Evolutionary conservation across 257 asterid genomes (phyloP), one percentile per base, ranked within the genome.

Genomic region (Petunia secreta): DNA sequence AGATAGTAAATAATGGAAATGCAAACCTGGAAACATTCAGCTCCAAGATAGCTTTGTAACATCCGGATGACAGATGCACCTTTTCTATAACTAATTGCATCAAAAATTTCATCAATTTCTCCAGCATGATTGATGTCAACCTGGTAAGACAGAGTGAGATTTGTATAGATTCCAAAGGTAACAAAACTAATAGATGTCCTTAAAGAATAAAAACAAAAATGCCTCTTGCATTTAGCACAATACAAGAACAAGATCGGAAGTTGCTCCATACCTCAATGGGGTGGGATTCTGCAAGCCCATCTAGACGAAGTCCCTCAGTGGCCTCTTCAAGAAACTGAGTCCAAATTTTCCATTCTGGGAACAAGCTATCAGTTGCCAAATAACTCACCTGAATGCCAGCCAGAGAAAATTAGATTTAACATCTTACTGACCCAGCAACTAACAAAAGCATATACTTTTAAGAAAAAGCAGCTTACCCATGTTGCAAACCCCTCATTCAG

Each of bases 331-430:
- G 93, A 84, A 95, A 95, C 86, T 95, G 98, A 81, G 97, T 93
- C 98, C 98, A 93, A 86, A 93, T 91, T 85, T 93, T 67, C 98
- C 98, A 95, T 79, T 90, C 97, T 63, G 98, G 98, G 85, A 95
- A 95, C 89, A 95, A 84, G 87, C 89, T 83, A 88, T 95, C 98
- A 82, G 93, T 89, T 0, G 98, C 91, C 81, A 93, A 87, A 86
- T 95, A 95, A 86, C 98, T 93, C 77, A 95, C 98, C 98, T 95
- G 92, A 82, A 80, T 80, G 59, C 74, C 71, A 77, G 76, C 55
- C 76, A 71, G 71, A 57, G 54, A 74, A 83, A 69, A 77, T 37
- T 52, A 54, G 55, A 79, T 78, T 44, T 65, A 79, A 75, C 75
- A 67, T 54, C 80, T 75, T 36, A 58, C 34, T 25, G 54, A 65